These are phyloP conservation scores for Pelargonium fulgidum DNA, from an alignment of 441 rosid genomes.

Conservation along the genomic window DNA sequence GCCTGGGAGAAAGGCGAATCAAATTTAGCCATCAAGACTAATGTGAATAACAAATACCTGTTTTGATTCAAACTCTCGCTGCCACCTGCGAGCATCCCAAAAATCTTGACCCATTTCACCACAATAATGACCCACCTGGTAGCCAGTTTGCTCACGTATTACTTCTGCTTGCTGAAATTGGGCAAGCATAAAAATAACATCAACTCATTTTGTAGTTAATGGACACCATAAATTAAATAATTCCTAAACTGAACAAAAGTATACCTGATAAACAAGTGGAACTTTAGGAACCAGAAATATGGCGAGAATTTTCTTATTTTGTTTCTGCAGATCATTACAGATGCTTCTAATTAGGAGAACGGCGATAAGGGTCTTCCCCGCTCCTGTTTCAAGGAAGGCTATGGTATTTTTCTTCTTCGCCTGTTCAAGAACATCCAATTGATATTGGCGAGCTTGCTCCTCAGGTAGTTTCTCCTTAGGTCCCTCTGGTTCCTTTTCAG, in stretches of 20 bases:
- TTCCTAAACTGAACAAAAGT: constrained; percentile 19
- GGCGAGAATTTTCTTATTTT: constrained; percentile 76
- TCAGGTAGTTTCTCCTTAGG: constrained; percentile 67
- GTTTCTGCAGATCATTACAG: constrained; percentile 48
- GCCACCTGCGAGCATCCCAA: constrained; percentile 98
- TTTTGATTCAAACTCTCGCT: constrained; percentile 85
- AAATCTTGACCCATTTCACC: constrained; percentile 99
- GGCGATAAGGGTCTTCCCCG: constrained; percentile 97
- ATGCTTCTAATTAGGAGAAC: constrained; percentile 81
- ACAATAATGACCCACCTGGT: constrained; percentile 85
- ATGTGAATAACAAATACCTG: constrained; percentile 47
- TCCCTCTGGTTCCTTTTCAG: constrained; percentile 50
- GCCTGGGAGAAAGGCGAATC: not conserved
- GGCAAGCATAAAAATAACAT: constrained; percentile 21
- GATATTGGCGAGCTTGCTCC: constrained; percentile 90
- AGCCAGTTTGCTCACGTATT: constrained; percentile 70
- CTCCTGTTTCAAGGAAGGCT: constrained; percentile 98
- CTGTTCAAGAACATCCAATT: constrained; percentile 95
- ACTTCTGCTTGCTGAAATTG: constrained; percentile 93
- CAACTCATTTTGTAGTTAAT: constrained; percentile 15
- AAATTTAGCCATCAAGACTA: constrained; percentile 10
- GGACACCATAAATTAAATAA: constrained; percentile 10
- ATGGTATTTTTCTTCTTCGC: constrained; percentile 88
- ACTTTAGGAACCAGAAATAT: constrained; percentile 98
- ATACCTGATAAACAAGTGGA: constrained; percentile 96